A percentile compares a stretch with the other conserved stretches of the same genome.
Evolutionary conservation across 2,329 filamentous ascomycete genomes (phyloP).

Genomic region (Penicillium sp.): DNA sequence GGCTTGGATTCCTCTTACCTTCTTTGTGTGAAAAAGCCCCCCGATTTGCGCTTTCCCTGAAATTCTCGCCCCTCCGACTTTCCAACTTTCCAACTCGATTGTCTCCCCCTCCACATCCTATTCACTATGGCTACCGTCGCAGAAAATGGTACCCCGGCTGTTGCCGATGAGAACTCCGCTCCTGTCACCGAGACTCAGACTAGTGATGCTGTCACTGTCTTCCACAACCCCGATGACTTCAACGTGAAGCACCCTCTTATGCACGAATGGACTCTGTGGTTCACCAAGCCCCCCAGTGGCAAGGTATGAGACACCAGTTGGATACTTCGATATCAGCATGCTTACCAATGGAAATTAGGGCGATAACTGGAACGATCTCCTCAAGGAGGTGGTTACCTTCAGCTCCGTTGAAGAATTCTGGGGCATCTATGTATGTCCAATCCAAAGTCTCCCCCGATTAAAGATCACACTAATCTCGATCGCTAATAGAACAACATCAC

Average conservation of each 20-base stretch:
- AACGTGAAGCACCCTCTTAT: conserved; percentile 98
- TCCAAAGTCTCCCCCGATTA: background rate
- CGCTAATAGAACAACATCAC: conserved; percentile 91
- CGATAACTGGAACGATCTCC: conserved; percentile 96
- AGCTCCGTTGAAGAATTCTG: conserved; percentile 99
- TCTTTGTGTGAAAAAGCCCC: conserved; percentile 8
- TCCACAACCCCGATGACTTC: conserved; percentile 98
- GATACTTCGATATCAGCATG: background rate
- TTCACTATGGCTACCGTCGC: conserved; percentile 38
- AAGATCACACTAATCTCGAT: conserved; percentile 12
- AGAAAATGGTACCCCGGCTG: conserved; percentile 36
- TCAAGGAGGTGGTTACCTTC: conserved; percentile 98
- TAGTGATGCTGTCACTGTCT: conserved; percentile 79
- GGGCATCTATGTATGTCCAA: conserved; percentile 86
- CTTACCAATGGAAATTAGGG: conserved; percentile 55
- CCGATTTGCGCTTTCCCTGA: conserved; percentile 30
- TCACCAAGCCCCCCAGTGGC: conserved; percentile 94
- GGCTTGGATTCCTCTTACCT: conserved; percentile 1
- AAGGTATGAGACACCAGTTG: conserved; percentile 60
- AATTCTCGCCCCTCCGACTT: conserved; percentile 15
- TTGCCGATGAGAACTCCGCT: conserved; percentile 55
- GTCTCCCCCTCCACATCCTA: conserved; percentile 10
- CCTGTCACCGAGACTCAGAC: conserved; percentile 48
- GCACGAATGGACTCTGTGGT: conserved; percentile 98
- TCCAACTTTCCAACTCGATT: conserved; percentile 11